phyloP scores from a whole-genome alignment of 2,329 filamentous ascomycete genomes.

The Trichoderma sp. region DNA sequence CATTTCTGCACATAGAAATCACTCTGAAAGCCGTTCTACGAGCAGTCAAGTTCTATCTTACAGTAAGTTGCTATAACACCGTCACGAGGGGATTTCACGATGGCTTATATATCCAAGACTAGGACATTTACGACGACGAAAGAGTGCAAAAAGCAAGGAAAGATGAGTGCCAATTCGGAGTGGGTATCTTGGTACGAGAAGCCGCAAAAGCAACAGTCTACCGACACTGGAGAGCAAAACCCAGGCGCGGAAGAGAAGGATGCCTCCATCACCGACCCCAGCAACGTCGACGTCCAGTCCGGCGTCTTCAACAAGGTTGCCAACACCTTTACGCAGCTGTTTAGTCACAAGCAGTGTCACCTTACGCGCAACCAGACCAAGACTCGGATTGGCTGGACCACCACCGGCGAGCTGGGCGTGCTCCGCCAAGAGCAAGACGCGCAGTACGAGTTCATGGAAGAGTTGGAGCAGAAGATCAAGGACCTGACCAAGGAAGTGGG shows the following conservation, averaged over 20 bases:
- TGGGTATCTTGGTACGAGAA: conserved; percentile 5
- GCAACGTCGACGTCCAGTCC: neutral
- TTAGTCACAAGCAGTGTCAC: neutral
- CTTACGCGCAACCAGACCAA: neutral
- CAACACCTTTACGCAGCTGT: conserved; percentile 16
- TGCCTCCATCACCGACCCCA: neutral
- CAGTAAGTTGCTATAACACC: neutral
- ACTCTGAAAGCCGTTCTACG: neutral
- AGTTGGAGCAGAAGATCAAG: conserved; percentile 15
- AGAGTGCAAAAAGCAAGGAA: neutral
- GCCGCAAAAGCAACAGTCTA: neutral
- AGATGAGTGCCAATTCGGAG: neutral
- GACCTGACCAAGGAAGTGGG: conserved; percentile 9
- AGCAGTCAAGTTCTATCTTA: neutral
- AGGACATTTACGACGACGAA: neutral
- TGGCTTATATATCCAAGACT: neutral
- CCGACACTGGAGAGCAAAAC: neutral
- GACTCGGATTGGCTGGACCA: neutral
- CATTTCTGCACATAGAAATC: neutral
- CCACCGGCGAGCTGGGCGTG: conserved; percentile 6
- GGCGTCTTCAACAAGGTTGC: conserved; percentile 9
- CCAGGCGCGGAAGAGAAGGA: neutral
- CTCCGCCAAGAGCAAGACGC: neutral
- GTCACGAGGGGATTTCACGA: neutral
- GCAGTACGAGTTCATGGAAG: conserved; percentile 18